Evolutionary conservation across 2,329 filamentous ascomycete genomes (phyloP), one percentile per base, ranked within the genome.

Genomic region (Fusarium illudens): DNA sequence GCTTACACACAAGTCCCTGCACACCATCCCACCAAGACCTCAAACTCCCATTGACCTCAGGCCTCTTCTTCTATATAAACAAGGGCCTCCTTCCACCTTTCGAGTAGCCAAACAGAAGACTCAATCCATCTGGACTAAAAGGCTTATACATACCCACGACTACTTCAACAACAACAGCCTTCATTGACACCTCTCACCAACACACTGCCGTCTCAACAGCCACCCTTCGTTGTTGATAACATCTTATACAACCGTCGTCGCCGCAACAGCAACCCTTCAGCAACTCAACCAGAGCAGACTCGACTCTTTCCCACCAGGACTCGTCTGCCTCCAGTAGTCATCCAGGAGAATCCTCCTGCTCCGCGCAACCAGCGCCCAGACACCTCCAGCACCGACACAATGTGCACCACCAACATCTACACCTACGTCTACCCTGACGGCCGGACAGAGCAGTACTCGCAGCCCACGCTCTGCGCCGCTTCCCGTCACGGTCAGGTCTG

Each of bases 321-420:
- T 55, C 44, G 37, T 53, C 57, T 64, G 36, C 60, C 70, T 54
- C 70, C 71, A 27, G 63, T 71, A 1, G 58, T 73, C 30, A 65
- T 71, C 53, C 72, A 73, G 59, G 70, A 73, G 27, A 58, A 68
- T 9, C 68, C 50, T 42, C 64, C 68, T 55, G 55, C 53, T 22
- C 65, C 46, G 71, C 71, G 68, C 69, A 68, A 61, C 22, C 65
- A 50, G 48, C 70, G 66, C 60, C 50, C 42, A 46, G 39, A 64
- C 27, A 13, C 62, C 25, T 65, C 36, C 27, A 69, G 51, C 57
- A 73, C 74, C 68, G 71, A 73, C 79, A 81, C 78, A 50, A 87
- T 87, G 84, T 87, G 84, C 76, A 80, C 80, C 65, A 82, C 80
- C 62, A 79, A 84, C 70, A 66, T 83, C 52, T 84, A 80, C 78